Evolutionary conservation across 441 rosid genomes (phyloP).

Genomic region (Gossypium gossypioides): DNA sequence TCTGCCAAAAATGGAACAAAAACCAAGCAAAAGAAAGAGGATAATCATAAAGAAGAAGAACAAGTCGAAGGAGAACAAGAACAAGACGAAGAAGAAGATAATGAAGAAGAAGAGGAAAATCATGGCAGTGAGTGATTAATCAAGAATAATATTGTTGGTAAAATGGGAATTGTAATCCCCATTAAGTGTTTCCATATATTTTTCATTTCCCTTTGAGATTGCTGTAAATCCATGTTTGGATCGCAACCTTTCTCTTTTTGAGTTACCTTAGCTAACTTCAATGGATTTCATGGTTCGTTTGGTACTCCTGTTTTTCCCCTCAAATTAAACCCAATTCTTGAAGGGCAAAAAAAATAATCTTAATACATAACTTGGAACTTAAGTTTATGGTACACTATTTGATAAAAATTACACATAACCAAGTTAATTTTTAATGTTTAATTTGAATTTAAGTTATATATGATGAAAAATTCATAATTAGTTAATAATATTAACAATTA

Average conservation of each 20-base stretch:
- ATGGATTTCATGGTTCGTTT: neutral
- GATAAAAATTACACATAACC: too few species aligned
- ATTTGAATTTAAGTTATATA: too few species aligned
- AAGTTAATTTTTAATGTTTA: too few species aligned
- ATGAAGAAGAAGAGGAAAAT: neutral
- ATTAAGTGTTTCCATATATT: neutral
- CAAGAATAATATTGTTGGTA: neutral
- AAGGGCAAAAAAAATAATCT: neutral
- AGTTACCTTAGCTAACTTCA: neutral
- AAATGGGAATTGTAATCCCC: neutral
- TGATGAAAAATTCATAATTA: too few species aligned
- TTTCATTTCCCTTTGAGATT: neutral
- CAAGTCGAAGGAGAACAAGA: neutral
- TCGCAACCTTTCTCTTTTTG: neutral
- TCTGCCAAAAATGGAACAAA: constrained; percentile 21
- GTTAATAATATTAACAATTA: too few species aligned
- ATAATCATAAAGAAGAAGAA: neutral
- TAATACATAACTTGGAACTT: too few species aligned
- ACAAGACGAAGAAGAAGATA: neutral
- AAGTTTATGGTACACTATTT: too few species aligned
- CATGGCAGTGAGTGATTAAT: neutral
- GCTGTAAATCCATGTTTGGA: neutral
- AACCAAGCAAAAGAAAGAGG: constrained; percentile 18
- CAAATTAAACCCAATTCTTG: neutral
- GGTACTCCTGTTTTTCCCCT: neutral